Evolutionary conservation across 2,329 filamentous ascomycete genomes (phyloP).

Genomic region (Verticillium nonalfalfae): DNA sequence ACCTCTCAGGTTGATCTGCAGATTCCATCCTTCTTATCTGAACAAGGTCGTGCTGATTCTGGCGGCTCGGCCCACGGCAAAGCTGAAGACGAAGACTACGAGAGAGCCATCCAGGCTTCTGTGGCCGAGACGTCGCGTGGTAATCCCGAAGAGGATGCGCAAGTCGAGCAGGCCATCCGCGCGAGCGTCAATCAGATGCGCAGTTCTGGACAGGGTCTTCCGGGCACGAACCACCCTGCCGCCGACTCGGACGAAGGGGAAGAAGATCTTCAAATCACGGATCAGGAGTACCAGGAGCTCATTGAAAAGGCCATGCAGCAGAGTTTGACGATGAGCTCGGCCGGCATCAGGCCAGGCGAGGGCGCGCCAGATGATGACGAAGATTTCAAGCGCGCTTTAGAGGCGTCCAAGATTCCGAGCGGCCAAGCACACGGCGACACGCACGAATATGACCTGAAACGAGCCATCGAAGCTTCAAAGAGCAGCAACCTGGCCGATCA

Average conservation of each 20-base stretch:
- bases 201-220: slow-evolving; percentile 12
- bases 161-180: slow-evolving; percentile 67
- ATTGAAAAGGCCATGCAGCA: slow-evolving; percentile 50
- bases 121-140: slow-evolving; percentile 66
- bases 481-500: slow-evolving; percentile 18
- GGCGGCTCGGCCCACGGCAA: neutral
- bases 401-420: slow-evolving; percentile 20
- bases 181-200: slow-evolving; percentile 58
- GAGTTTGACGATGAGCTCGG: slow-evolving; percentile 31
- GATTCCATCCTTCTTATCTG: neutral
- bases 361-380: slow-evolving; percentile 14
- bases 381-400: slow-evolving; percentile 33
- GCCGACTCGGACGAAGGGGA: slow-evolving; percentile 25
- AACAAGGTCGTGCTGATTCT: neutral
- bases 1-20: neutral
- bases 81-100: slow-evolving; percentile 53
- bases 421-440: neutral
- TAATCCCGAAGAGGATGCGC: slow-evolving; percentile 60
- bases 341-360: slow-evolving; percentile 13
- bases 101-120: slow-evolving; percentile 64
- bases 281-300: slow-evolving; percentile 51
- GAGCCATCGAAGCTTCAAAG: slow-evolving; percentile 32
- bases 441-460: slow-evolving; percentile 29
- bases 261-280: slow-evolving; percentile 38
- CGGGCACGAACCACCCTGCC: slow-evolving; percentile 1